phyloP scores from a whole-genome alignment of 257 asterid genomes.

The Solanum acaule region DNA sequence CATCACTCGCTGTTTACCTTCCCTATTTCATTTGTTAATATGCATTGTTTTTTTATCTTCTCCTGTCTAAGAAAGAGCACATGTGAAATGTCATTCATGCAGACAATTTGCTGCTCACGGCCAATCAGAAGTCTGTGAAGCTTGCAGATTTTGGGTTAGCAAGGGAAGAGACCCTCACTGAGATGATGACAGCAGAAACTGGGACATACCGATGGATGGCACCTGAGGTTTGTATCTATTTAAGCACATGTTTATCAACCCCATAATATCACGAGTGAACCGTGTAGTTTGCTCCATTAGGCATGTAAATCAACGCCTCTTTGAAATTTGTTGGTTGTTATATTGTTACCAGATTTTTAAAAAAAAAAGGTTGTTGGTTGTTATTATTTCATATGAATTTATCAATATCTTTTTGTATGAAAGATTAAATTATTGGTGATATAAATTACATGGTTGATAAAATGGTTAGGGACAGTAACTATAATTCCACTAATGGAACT shows the following conservation, averaged over 20 bases:
- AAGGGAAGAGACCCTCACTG: constrained; percentile 94
- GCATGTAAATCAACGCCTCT: neutral
- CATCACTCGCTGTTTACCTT: neutral
- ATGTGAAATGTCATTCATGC: constrained; percentile 26
- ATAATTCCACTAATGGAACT: neutral
- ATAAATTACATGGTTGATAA: neutral
- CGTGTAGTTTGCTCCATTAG: neutral
- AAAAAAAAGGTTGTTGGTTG: neutral
- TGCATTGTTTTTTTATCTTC: neutral
- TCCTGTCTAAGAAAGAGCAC: constrained; percentile 16
- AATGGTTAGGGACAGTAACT: neutral
- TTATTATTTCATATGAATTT: neutral
- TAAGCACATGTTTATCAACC: neutral
- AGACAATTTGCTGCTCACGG: constrained; percentile 96
- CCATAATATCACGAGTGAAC: neutral
- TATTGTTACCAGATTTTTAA: neutral
- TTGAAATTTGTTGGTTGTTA: neutral
- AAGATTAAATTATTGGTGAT: neutral
- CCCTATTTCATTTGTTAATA: neutral
- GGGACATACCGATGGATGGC: constrained; percentile 99
- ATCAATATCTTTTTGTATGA: neutral
- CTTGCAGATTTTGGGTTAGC: constrained; percentile 99
- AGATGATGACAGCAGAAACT: constrained; percentile 99
- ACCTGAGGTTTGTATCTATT: constrained; percentile 64
- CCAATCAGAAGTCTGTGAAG: constrained; percentile 80